Percentiles rank a stretch among this genome's conserved stretches.
Conservation (phyloP, 495 filamentous ascomycete genomes). For the Niebla homalea region DNA sequence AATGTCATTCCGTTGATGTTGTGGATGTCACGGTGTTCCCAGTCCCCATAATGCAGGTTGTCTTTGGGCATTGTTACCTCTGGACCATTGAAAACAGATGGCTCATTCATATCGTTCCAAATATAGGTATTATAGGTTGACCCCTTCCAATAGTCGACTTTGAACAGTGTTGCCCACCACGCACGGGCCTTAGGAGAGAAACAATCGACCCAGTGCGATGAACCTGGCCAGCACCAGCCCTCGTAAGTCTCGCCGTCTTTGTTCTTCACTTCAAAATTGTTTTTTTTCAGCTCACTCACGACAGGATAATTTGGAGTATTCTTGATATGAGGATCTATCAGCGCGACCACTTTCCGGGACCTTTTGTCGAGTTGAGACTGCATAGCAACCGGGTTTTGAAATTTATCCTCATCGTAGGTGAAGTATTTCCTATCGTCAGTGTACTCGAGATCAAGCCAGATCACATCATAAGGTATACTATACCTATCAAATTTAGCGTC, state of each 20-base stretch:
- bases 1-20: slow-evolving; percentile 89
- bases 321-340: slow-evolving; percentile 97
- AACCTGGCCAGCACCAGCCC: slow-evolving; percentile 96
- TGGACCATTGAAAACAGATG: slow-evolving; percentile 94
- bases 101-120: slow-evolving; percentile 99
- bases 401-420: slow-evolving; percentile 79
- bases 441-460: slow-evolving; percentile 97
- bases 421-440: slow-evolving; percentile 94
- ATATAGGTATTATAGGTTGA: slow-evolving; percentile 72
- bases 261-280: slow-evolving; percentile 67
- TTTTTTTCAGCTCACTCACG: slow-evolving; percentile 65
- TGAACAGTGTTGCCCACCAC: slow-evolving; percentile 79
- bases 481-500: slow-evolving; percentile 90
- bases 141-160: slow-evolving; percentile 25
- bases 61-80: slow-evolving; percentile 97
- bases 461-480: slow-evolving; percentile 91
- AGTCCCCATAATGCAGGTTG: slow-evolving; percentile 77
- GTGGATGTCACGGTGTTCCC: slow-evolving; percentile 95
- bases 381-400: slow-evolving; percentile 76
- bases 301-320: slow-evolving; percentile 65
- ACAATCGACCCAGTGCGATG: slow-evolving; percentile 86
- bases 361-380: slow-evolving; percentile 64
- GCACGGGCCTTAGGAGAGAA: slow-evolving; percentile 74
- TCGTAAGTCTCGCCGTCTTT: slow-evolving; percentile 82
- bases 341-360: slow-evolving; percentile 77